phyloP scores from a whole-genome alignment of 306 rosid species.

The Sophora flavescens region DNA sequence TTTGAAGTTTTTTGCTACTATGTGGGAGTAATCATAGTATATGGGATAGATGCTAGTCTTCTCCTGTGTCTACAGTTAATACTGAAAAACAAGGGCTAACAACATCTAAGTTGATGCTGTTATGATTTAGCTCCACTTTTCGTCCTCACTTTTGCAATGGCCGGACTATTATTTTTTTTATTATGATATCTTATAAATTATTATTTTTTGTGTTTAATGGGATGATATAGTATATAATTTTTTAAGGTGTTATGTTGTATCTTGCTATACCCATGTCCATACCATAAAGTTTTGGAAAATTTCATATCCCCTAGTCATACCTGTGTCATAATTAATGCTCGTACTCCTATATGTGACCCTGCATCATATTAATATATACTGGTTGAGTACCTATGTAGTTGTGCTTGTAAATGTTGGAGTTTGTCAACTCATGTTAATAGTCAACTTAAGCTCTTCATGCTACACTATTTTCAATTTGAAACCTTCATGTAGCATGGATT shows the following conservation, averaged over 20 bases:
- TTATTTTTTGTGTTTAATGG: background rate
- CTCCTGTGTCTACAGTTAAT: background rate
- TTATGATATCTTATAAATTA: background rate
- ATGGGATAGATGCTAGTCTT: background rate
- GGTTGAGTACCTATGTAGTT: background rate
- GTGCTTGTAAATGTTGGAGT: background rate
- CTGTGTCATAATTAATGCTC: background rate
- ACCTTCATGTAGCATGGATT: constrained; percentile 11
- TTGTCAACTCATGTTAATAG: constrained; percentile 16
- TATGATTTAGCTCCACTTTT: constrained; percentile 10
- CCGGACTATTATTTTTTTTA: background rate
- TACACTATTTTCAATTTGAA: constrained; percentile 1
- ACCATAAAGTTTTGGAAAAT: background rate
- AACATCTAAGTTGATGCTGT: background rate
- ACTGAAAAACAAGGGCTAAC: background rate
- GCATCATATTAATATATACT: background rate
- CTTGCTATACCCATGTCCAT: background rate
- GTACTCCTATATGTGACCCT: background rate
- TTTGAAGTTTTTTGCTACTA: background rate
- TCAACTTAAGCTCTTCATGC: background rate
- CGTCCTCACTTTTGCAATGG: background rate
- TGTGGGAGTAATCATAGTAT: background rate
- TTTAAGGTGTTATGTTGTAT: background rate
- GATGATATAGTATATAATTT: too few species aligned
- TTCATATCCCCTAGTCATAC: background rate